Conservation (phyloP, 768 basidiomycete species). For the Kwoniella dendrophila region DNA sequence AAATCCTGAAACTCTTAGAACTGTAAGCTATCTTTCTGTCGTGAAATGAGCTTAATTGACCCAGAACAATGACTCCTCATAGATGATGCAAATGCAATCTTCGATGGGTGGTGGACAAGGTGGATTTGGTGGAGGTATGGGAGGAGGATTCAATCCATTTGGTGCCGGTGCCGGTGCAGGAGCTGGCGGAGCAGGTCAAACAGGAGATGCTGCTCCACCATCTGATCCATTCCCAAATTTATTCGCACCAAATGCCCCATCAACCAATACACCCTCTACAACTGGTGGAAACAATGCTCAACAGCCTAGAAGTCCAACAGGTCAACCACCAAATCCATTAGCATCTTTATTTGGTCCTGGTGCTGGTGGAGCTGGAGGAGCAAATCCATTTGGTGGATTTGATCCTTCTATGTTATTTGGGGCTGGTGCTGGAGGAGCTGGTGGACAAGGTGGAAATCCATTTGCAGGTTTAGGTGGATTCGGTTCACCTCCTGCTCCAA, state of each 20-base stretch:
- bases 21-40: conserved; percentile 24
- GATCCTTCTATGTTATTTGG: conserved; percentile 32
- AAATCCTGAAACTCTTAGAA: conserved; percentile 47
- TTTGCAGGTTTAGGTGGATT: conserved; percentile 29
- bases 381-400: conserved; percentile 36
- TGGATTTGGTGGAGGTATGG: conserved; percentile 31
- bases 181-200: conserved; percentile 14
- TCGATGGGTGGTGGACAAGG: conserved; percentile 35
- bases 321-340: conserved; percentile 27
- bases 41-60: too few species aligned
- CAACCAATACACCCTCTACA: conserved; percentile 10
- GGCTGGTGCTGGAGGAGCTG: conserved; percentile 28
- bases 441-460: conserved; percentile 10
- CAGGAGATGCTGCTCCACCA: conserved; percentile 5
- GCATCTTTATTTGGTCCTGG: conserved; percentile 33
- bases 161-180: conserved; percentile 19
- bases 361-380: conserved; percentile 27
- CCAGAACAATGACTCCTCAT: conserved; percentile 13
- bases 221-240: conserved; percentile 48
- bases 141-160: conserved; percentile 25
- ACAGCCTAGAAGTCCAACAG: not conserved
- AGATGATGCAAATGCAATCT: conserved; percentile 54
- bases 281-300: conserved; percentile 9
- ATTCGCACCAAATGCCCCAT: conserved; percentile 37
- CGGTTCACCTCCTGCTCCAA: conserved; percentile 59